Conservation (phyloP, 352 stramenopile species). For the Globisporangium uncinulatum region DNA sequence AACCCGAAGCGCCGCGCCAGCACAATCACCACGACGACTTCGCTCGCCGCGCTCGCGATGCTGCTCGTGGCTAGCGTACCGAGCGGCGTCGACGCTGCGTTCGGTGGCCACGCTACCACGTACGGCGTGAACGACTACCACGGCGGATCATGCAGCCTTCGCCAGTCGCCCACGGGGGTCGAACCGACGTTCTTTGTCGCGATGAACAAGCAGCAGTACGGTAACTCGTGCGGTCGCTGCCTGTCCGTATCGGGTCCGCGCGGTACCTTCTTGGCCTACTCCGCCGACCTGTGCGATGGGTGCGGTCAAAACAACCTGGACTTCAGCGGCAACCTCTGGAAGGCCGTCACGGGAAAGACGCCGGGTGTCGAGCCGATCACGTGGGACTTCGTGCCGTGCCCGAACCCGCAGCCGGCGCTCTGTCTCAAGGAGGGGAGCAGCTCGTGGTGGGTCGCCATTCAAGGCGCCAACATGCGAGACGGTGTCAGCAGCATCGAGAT, state of each 20-base stretch:
- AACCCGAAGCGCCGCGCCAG: too few species aligned
- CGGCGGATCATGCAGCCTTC: conserved; percentile 9
- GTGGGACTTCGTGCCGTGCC: background rate
- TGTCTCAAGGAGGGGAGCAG: background rate
- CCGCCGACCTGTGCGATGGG: conserved; percentile 8
- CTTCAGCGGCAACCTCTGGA: conserved; percentile 3
- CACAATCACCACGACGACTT: too few species aligned
- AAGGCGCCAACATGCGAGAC: background rate
- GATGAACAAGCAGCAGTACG: conserved; percentile 14
- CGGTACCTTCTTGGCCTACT: conserved; percentile 10
- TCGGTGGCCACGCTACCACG: conserved; percentile 5
- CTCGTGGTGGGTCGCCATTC: background rate
- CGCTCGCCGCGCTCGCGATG: too few species aligned
- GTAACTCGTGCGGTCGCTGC: conserved; percentile 9
- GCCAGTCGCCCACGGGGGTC: conserved; percentile 3
- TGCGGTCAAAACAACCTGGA: conserved; percentile 4
- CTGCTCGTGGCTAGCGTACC: too few species aligned
- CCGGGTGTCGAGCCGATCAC: background rate
- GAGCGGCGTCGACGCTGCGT: background rate
- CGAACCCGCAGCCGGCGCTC: background rate
- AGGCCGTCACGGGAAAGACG: conserved; percentile 9
- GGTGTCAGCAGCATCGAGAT: background rate
- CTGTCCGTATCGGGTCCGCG: conserved; percentile 9
- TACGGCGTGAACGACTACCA: conserved; percentile 12
- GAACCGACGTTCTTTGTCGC: conserved; percentile 6